Percentiles rank a stretch among this genome's conserved stretches.
Evolutionary conservation across 2,329 filamentous ascomycete genomes (phyloP).

Genomic region (Zymoseptoria pseudotritici): DNA sequence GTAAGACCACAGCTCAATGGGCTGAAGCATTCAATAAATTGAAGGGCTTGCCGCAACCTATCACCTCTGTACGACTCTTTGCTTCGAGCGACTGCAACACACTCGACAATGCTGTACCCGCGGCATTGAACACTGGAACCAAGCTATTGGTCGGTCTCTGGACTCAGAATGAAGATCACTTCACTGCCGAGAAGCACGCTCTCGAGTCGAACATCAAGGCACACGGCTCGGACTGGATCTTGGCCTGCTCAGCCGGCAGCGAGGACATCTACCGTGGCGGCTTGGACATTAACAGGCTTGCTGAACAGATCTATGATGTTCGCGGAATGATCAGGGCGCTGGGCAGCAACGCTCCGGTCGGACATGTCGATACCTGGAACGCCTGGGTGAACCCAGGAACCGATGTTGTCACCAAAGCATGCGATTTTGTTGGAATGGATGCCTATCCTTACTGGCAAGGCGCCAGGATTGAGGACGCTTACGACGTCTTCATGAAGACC

Average conservation of each 20-base stretch:
- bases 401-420: conserved; percentile 52
- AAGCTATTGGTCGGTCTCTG: conserved; percentile 59
- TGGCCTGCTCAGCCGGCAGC: conserved; percentile 58
- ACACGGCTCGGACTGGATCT: conserved; percentile 52
- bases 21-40: conserved; percentile 31
- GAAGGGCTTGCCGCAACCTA: conserved; percentile 42
- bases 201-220: conserved; percentile 49
- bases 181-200: conserved; percentile 53
- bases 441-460: conserved; percentile 62
- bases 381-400: conserved; percentile 50
- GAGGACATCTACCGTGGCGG: conserved; percentile 59
- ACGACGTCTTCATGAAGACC: conserved; percentile 45
- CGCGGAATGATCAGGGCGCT: conserved; percentile 46
- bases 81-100: conserved; percentile 52
- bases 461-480: conserved; percentile 50
- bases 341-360: conserved; percentile 44
- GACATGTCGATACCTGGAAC: conserved; percentile 56
- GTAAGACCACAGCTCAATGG: conserved; percentile 34
- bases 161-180: conserved; percentile 44
- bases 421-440: conserved; percentile 59
- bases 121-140: conserved; percentile 54
- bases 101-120: conserved; percentile 44
- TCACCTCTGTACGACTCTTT: conserved; percentile 57
- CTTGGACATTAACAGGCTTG: conserved; percentile 34
- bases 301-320: conserved; percentile 44